These are phyloP conservation scores for Diplotaxis tenuifolia DNA, from an alignment of 345 rosid genomes.

Conservation along the genomic window DNA sequence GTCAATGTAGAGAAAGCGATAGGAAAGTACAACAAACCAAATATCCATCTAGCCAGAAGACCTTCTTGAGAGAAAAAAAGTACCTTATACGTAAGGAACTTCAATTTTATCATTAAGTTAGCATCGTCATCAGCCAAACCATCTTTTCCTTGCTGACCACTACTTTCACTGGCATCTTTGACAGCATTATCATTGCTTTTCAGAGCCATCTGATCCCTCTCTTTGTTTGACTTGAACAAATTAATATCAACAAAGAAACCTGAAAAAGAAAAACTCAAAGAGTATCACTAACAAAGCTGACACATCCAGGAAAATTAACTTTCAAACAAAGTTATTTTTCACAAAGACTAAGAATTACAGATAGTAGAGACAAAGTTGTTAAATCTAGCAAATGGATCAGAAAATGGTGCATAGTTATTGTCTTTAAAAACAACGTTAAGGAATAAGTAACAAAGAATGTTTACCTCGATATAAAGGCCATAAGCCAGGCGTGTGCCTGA, in stretches of 20 bases:
- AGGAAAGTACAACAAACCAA: conserved; percentile 6
- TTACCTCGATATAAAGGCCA: conserved; percentile 99
- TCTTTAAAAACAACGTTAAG: neutral
- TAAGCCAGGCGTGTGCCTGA: conserved; percentile 70
- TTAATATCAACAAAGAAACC: conserved; percentile 93
- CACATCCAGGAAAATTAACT: conserved; percentile 10
- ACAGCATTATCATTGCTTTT: conserved; percentile 35
- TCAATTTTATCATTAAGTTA: conserved; percentile 88
- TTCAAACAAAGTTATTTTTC: conserved; percentile 2
- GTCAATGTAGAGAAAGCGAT: conserved; percentile 1
- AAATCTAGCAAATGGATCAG: conserved; percentile 12
- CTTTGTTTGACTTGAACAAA: conserved; percentile 78
- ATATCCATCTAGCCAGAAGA: neutral
- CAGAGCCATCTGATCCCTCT: conserved; percentile 50
- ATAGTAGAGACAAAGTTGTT: neutral
- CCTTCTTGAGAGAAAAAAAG: neutral
- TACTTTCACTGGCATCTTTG: conserved; percentile 46
- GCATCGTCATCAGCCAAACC: conserved; percentile 86
- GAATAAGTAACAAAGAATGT: neutral
- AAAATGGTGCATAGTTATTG: conserved; percentile 14
- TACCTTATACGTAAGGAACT: conserved; percentile 96
- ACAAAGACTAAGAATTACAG: neutral
- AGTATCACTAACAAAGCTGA: conserved; percentile 17
- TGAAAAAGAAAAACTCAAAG: conserved; percentile 35
- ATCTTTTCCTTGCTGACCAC: conserved; percentile 37